A percentile compares a stretch with the other conserved stretches of the same genome.
These are phyloP conservation scores for Aspergillus avenaceus DNA, from an alignment of 495 filamentous ascomycete genomes.

Conservation along the genomic window DNA sequence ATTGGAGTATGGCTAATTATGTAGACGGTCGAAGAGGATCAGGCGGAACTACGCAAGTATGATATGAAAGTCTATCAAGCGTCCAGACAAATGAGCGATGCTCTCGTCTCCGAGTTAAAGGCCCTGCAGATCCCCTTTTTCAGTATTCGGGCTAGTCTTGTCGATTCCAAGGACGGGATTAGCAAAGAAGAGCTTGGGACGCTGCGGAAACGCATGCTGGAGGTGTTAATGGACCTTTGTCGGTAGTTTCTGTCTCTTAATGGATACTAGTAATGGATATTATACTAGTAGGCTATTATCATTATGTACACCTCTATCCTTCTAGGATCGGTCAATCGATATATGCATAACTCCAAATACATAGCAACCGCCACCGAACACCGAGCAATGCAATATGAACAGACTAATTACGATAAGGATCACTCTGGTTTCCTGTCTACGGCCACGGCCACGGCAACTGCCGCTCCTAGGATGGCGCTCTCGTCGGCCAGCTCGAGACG, in stretches of 20 bases:
- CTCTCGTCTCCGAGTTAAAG: conserved; percentile 52
- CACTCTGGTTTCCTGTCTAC: conserved; percentile 13
- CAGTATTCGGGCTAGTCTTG: conserved; percentile 39
- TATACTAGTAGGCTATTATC: too few relatives aligned
- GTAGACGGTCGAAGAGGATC: conserved; percentile 41
- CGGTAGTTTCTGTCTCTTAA: conserved; percentile 37
- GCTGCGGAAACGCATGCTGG: conserved; percentile 57
- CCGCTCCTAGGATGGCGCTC: conserved; percentile 53
- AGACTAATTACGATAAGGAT: background rate
- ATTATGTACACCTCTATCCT: conserved; percentile 24
- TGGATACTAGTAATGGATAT: too few relatives aligned
- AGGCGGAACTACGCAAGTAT: conserved; percentile 52
- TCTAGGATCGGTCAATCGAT: too few relatives aligned
- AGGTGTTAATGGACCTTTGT: conserved; percentile 59
- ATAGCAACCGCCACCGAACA: background rate
- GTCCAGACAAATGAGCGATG: conserved; percentile 53
- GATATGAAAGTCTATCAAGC: conserved; percentile 60
- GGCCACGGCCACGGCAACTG: conserved; percentile 48
- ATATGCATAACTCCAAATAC: background rate
- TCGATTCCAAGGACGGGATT: conserved; percentile 23
- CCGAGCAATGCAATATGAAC: background rate
- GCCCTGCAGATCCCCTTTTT: conserved; percentile 65
- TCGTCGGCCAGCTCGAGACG: conserved; percentile 47
- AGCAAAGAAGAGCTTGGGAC: conserved; percentile 44
- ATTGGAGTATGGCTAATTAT: conserved; percentile 1